Percentiles rank a stretch among this genome's conserved stretches.
Evolutionary conservation across 768 basidiomycete genomes (phyloP).

Genomic region (Tubosaeta sp.): DNA sequence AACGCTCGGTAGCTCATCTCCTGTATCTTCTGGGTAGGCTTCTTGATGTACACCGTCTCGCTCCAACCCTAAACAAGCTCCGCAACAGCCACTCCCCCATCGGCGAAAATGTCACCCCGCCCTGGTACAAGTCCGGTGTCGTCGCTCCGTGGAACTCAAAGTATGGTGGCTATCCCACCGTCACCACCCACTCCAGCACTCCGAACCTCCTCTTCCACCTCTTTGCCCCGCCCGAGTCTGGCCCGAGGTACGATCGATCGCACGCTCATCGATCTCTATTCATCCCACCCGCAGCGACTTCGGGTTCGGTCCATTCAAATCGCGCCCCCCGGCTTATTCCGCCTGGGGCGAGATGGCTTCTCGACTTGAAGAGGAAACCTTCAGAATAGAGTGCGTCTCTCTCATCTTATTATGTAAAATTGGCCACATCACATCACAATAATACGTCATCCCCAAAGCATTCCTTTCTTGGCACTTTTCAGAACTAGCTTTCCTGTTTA

Average conservation of each 20-base stretch:
- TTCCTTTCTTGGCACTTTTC: conserved; percentile 20
- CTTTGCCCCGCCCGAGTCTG: conserved; percentile 68
- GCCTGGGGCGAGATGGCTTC: conserved; percentile 73
- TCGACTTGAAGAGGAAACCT: conserved; percentile 66
- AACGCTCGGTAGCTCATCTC: conserved; percentile 21
- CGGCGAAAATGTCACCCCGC: conserved; percentile 20
- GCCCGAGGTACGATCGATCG: conserved; percentile 32
- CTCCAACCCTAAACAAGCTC: conserved; percentile 24
- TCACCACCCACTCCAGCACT: conserved; percentile 57
- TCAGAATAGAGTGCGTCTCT: conserved; percentile 77
- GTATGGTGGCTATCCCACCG: conserved; percentile 38
- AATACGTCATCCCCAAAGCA: conserved; percentile 19
- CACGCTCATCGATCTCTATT: conserved; percentile 13
- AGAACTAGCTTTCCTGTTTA: conserved; percentile 19
- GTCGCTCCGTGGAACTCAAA: conserved; percentile 29
- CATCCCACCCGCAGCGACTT: conserved; percentile 36
- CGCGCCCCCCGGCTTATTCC: conserved; percentile 49
- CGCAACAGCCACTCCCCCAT: conserved; percentile 28
- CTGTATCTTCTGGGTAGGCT: conserved; percentile 37
- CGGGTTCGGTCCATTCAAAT: conserved; percentile 26
- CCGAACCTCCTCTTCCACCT: conserved; percentile 66
- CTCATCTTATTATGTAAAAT: conserved; percentile 29
- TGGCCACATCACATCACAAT: conserved; percentile 12
- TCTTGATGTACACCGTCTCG: conserved; percentile 28
- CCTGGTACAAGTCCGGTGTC: conserved; percentile 26